Evolutionary conservation across 306 rosid species (phyloP), one percentile per base, ranked within the genome.

Genomic region (Cercis canadensis): DNA sequence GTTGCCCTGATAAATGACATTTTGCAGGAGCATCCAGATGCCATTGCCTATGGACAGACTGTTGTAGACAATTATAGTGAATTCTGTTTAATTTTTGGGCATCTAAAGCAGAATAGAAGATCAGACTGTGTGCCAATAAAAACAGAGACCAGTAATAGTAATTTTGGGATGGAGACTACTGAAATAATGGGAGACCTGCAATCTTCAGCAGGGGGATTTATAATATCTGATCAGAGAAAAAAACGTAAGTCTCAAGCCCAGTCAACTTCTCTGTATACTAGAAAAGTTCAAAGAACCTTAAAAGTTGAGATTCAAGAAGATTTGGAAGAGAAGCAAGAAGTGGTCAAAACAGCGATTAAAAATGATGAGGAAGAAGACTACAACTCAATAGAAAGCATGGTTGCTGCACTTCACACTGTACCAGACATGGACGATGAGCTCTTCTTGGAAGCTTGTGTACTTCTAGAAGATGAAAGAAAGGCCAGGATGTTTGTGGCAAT

Each of bases 361-460:
- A 14, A 31, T 51, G 79, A 17, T 65, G 78, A 69, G 37, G 73
- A 51, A 55, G 67, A 62, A 15, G 75, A 76, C 32, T n/a, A 43
- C 57, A 62, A 70, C 83, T 73, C 88, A 21, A 79, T 83, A 43
- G 88, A 87, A 79, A 57, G 71, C 67, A 44, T 84, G 39, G 92
- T 87, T 32, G 76, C 73, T 54, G 92, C 88, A n/a, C 92, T 87
- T 65, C 74, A 84, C 56, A 73, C 80, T 13, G 80, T 84, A 17
- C 87, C 92, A 9, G 74, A 79, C 75, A 76, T 81, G 85, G 72
- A 71, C 24, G 87, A 84, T 15, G 87, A 79, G 69, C 82, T 81
- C 47, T 81, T 84, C 62, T 71, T 81, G 83, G 87, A 87, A 75
- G 92, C 89, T 16, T 81, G 82, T 81, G 50, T 74, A 53, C 74